Evolutionary conservation across 768 basidiomycete species (phyloP), one percentile per base, ranked within the genome.

Genomic region (Mycena floridula): DNA sequence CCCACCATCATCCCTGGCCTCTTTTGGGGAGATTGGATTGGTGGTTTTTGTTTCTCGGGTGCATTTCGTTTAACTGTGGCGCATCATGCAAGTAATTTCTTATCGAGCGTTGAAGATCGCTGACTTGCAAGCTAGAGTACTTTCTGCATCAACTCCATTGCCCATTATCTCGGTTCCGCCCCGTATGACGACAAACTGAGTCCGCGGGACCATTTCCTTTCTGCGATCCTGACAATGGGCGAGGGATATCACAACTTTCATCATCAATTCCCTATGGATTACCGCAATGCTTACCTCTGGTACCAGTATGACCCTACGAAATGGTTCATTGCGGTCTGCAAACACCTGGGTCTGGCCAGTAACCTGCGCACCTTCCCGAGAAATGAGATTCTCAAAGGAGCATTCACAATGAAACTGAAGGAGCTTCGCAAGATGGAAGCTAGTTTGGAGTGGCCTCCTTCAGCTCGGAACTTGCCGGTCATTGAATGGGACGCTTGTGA

Each of bases 251-350:
- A 80, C 60, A 79, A 80, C 59, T 89, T 89, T 62, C 87, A 90
- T 61, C 88, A 90, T 58, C 87, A 92, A 52, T 92, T 90, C 66
- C 89, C 89, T 7, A 87, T 84, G 84, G 85, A 88, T 57, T 86
- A 80, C 65, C 70, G 89, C 37, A 90, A 90, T 56, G 88, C 88
- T 4, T 79, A 76, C 51, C 61, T 71, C 16, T 87, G 83, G 84
- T 86, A 84, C 56, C 73, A 76, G 52, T 82, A 78, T 62, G 82
- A 82, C 58, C 82, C 81, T 3, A 82, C 81, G 40, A 81, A 82
- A 57, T 81, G 80, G 77, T 93, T 96, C 69, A 96, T 96, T 57
- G 79, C 72, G 16, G 50, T 68, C 30, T 83, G 81, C 53, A 72
- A 70, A 18, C 48, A 59, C 39, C 40, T 89, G 23, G 84, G 89